phyloP scores from a whole-genome alignment of 345 rosid genomes.

The Abelmoschus esculentus region DNA sequence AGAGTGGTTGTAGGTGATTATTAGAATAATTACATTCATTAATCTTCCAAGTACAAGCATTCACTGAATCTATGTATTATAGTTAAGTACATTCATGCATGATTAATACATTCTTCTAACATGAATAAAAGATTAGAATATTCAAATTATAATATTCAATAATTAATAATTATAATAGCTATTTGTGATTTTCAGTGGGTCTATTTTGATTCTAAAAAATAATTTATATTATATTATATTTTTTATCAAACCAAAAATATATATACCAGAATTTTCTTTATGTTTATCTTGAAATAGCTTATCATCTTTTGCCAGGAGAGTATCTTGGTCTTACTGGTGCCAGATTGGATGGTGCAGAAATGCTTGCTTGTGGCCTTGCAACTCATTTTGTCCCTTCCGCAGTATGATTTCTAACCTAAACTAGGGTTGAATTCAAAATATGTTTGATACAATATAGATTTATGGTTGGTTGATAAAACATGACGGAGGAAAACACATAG shows the following conservation, averaged over 20 bases:
- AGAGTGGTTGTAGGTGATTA: too few species aligned
- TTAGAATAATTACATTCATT: too few species aligned
- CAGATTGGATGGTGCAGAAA: constrained; percentile 75
- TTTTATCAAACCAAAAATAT: background rate
- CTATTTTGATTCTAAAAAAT: background rate
- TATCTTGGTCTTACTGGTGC: constrained; percentile 71
- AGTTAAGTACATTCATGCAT: background rate
- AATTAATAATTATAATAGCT: background rate
- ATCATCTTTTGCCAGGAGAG: constrained; percentile 45
- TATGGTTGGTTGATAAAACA: too few species aligned
- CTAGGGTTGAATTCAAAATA: too few species aligned
- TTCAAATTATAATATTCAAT: too few species aligned
- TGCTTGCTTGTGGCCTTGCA: constrained; percentile 84
- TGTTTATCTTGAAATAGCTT: background rate
- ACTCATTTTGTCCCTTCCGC: constrained; percentile 68
- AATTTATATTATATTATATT: background rate
- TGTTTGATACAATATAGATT: too few species aligned
- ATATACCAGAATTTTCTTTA: background rate
- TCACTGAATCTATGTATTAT: too few species aligned
- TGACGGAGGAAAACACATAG: too few species aligned
- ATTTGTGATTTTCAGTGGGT: background rate
- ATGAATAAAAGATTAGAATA: background rate
- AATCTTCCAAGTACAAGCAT: too few species aligned
- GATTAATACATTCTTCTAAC: too few species aligned
- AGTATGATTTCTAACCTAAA: constrained; percentile 29